Percentiles rank a stretch among this genome's conserved stretches.
Conservation (phyloP, 179 eudicot species). For the Vitellaria paradoxa region DNA sequence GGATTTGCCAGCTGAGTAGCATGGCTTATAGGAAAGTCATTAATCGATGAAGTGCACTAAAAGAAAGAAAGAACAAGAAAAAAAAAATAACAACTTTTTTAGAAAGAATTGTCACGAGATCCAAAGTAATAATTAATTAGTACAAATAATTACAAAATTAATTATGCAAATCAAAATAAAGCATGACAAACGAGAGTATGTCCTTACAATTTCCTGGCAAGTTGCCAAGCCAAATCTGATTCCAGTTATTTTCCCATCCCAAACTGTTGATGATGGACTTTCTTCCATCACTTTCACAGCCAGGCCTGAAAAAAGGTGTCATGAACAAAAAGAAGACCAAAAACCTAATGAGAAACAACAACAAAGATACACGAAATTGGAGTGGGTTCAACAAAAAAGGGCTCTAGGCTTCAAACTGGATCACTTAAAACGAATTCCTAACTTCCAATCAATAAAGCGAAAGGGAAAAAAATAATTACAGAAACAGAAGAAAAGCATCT, state of each 20-base stretch:
- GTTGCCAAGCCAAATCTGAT: constrained; percentile 75
- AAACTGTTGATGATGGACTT: constrained; percentile 28
- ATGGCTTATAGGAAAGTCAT: constrained; percentile 86
- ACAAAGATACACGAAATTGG: background rate
- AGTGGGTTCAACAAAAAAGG: background rate
- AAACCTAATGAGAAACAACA: background rate
- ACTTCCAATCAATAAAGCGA: background rate
- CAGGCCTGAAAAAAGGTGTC: background rate
- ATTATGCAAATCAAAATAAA: constrained; percentile 10
- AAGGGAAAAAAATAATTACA: background rate
- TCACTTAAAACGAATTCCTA: background rate
- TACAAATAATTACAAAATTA: background rate
- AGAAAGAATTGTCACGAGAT: background rate
- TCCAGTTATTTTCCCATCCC: constrained; percentile 66
- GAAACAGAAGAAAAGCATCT: background rate
- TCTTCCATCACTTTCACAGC: constrained; percentile 14
- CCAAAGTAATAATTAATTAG: background rate
- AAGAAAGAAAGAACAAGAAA: constrained; percentile 11
- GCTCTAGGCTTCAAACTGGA: background rate
- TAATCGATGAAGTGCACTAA: constrained; percentile 76
- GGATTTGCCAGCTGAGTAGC: constrained; percentile 90
- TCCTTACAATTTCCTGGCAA: constrained; percentile 69
- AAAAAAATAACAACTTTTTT: background rate
- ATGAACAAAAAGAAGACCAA: background rate
- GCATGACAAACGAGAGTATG: background rate